Percentiles rank a stretch among this genome's conserved stretches.
These are phyloP conservation scores for Citrus australasica DNA, from an alignment of 345 rosid genomes.

Conservation along the genomic window DNA sequence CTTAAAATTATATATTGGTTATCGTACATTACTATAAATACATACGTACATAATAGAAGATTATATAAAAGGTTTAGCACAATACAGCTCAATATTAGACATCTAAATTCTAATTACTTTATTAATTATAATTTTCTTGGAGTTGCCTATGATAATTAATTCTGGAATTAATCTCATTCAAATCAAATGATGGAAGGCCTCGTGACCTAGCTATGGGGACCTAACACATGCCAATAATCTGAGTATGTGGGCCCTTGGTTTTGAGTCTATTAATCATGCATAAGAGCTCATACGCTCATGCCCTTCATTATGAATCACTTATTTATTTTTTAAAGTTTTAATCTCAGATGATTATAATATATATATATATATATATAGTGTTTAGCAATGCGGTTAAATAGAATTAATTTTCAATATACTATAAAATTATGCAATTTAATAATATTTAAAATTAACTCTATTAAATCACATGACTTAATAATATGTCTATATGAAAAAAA, in stretches of 20 bases:
- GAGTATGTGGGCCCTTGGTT: constrained; percentile 14
- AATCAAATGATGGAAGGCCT: constrained; percentile 11
- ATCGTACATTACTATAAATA: no score
- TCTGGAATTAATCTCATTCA: not conserved
- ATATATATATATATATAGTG: no score
- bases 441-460: accelerated
- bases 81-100: no score
- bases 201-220: not conserved
- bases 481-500: no score
- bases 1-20: no score
- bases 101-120: no score
- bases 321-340: not conserved
- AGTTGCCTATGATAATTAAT: not conserved
- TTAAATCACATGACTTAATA: no score
- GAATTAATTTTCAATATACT: no score
- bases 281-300: constrained; percentile 7
- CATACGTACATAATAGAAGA: no score
- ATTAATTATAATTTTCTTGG: not conserved
- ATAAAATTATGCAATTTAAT: accelerated
- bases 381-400: accelerated
- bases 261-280: constrained; percentile 6
- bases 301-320: constrained; percentile 15
- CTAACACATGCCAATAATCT: constrained; percentile 23
- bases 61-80: no score
- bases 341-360: not conserved